These are phyloP conservation scores for Sclerotinia trifoliorum DNA, from an alignment of 2,329 filamentous ascomycete species.

Conservation along the genomic window DNA sequence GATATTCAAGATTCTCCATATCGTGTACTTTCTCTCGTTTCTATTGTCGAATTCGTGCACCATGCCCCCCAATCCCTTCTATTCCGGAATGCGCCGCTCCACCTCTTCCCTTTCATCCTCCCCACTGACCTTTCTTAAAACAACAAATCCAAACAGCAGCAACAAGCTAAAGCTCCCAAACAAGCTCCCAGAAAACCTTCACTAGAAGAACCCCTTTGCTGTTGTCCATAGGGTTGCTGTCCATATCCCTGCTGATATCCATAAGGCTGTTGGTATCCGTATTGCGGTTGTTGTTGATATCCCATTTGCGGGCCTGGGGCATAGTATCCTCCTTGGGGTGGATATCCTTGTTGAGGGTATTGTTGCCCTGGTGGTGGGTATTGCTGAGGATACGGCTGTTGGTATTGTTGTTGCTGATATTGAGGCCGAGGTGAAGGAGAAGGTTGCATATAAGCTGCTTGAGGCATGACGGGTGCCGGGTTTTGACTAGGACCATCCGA, in stretches of 20 bases:
- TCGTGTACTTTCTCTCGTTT: not conserved
- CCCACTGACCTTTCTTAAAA: conserved; percentile 40
- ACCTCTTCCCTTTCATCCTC: not conserved
- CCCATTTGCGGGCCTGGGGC: conserved; percentile 33
- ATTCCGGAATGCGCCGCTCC: not conserved
- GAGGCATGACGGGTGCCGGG: conserved; percentile 25
- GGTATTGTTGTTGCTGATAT: conserved; percentile 27
- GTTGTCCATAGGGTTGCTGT: conserved; percentile 28
- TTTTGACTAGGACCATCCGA: conserved; percentile 17
- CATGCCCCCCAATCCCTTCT: not conserved
- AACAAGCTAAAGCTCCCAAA: conserved; percentile 48
- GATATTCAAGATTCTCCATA: not conserved
- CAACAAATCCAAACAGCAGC: conserved; percentile 52
- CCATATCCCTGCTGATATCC: conserved; percentile 33
- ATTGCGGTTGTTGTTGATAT: conserved; percentile 27
- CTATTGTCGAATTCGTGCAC: not conserved
- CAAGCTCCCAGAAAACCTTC: conserved; percentile 45
- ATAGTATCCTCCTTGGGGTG: conserved; percentile 31
- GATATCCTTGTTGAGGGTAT: conserved; percentile 18
- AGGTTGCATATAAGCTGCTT: conserved; percentile 28
- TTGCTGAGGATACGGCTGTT: conserved; percentile 25
- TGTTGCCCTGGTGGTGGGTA: conserved; percentile 21
- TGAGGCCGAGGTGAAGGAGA: conserved; percentile 21
- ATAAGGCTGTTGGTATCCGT: conserved; percentile 23
- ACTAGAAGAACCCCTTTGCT: conserved; percentile 44